Evolutionary conservation across 805 yeast species (phyloP), one percentile per base, ranked within the genome.

Genomic region (Danielia oregonensis): DNA sequence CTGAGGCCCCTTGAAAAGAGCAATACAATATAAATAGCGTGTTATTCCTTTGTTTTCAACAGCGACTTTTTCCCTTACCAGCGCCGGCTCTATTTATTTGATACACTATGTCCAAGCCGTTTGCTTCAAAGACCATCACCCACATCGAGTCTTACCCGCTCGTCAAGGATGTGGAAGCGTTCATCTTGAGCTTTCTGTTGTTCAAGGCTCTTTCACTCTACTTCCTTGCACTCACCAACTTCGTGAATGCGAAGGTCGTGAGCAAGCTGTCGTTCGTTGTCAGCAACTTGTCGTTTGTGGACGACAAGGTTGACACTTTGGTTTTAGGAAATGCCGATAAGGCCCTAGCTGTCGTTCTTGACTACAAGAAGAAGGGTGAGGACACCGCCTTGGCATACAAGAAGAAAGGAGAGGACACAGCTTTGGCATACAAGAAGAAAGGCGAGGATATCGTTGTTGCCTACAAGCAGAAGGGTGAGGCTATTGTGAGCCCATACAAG

Each of bases 101-200:
- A 12, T 16, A 17, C 17, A 16, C 6, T 21, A 46, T 44, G 51
- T 40, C 57, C 14, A 51, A 46, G 36, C 44, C 52, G 26, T 60
- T 61, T 43, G 40, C 55, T 19, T 64, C 70, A 29, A 52, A 58
- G 42, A 46, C 68, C 11, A 29, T 61, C 22, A 42, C 44, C 24
- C 71, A 67, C 46, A 35, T 67, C 30, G 42, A 46, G 25, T 47
- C 59, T 3, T 67, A 66, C 48, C 37, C 59, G 6, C 33, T 51
- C n/a, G 59, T 65, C 24, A 39, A 54, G 29, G 34, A 47, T 12
- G 28, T 52, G 9, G 39, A 42, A 21, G 40, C 44, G 17, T 59
- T 38, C 35, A 40, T 55, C 25, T 51, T 61, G 21, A 47, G 63
- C 13, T 59, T 52, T 44, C 36, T 36, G 16, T 31, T 60, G 17